Evolutionary conservation across 345 rosid genomes (phyloP).

Genomic region (Erodium maritimum): DNA sequence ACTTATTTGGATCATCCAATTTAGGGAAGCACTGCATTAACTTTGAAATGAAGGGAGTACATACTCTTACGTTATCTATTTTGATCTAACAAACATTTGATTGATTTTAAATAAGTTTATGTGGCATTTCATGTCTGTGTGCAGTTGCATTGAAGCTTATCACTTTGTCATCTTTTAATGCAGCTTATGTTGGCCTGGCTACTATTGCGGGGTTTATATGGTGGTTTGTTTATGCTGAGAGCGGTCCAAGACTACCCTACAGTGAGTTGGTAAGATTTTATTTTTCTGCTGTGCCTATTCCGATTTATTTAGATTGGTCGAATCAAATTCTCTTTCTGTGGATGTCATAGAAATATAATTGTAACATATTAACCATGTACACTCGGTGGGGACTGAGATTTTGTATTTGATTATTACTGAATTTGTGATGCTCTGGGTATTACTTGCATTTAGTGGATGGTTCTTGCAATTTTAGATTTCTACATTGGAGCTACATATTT

Average conservation of each 20-base stretch:
- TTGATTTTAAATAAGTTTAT: no score
- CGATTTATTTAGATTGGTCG: background rate
- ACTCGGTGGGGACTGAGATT: background rate
- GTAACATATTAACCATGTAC: background rate
- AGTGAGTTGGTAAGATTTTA: slow-evolving; percentile 58
- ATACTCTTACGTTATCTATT: no score
- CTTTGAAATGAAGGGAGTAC: no score
- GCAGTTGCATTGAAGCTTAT: background rate
- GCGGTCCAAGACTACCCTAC: slow-evolving; percentile 80
- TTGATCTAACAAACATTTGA: no score
- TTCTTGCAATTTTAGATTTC: background rate
- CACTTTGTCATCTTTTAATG: slow-evolving; percentile 14
- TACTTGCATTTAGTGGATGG: background rate
- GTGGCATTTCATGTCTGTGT: background rate
- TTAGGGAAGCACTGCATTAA: no score
- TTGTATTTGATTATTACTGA: background rate
- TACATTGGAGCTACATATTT: background rate
- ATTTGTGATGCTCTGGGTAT: background rate
- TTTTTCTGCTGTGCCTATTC: slow-evolving; percentile 1
- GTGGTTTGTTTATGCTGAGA: slow-evolving; percentile 87
- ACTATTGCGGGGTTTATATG: slow-evolving; percentile 96
- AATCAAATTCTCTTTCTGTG: background rate
- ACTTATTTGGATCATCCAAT: no score
- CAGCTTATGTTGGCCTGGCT: slow-evolving; percentile 98
- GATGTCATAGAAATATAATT: background rate